Percentiles rank a stretch among this genome's conserved stretches.
These are phyloP conservation scores for Quercus phellos DNA, from an alignment of 331 rosid genomes.

Conservation along the genomic window DNA sequence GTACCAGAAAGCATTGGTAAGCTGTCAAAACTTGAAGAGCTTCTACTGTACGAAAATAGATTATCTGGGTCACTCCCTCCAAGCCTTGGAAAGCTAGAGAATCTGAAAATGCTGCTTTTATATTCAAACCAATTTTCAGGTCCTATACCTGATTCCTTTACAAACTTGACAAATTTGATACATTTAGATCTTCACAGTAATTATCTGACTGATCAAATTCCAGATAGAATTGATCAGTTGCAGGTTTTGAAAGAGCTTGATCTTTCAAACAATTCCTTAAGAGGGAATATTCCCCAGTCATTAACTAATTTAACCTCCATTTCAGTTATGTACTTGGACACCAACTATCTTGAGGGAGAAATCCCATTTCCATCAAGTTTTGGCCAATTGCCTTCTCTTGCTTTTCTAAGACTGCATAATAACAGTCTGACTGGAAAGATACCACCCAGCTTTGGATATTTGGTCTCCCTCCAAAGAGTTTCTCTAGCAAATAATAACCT, in stretches of 20 bases:
- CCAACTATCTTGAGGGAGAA: slow-evolving; percentile 50
- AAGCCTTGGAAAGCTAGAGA: slow-evolving; percentile 40
- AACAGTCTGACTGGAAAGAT: slow-evolving; percentile 46
- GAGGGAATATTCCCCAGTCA: slow-evolving; percentile 51
- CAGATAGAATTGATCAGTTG: slow-evolving; percentile 43
- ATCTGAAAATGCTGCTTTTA: slow-evolving; percentile 31
- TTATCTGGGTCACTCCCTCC: slow-evolving; percentile 55
- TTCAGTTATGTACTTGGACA: slow-evolving; percentile 44
- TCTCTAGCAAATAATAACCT: slow-evolving; percentile 55
- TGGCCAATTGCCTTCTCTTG: slow-evolving; percentile 40
- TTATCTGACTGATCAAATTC: slow-evolving; percentile 41
- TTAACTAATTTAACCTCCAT: slow-evolving; percentile 46
- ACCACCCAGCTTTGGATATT: slow-evolving; percentile 43
- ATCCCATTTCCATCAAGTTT: slow-evolving; percentile 54
- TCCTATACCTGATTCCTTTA: slow-evolving; percentile 38
- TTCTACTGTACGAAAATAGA: slow-evolving; percentile 49
- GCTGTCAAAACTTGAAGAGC: slow-evolving; percentile 54
- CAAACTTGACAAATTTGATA: slow-evolving; percentile 42
- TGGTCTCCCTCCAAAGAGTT: slow-evolving; percentile 47
- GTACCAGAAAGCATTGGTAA: slow-evolving; percentile 61
- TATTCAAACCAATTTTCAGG: slow-evolving; percentile 51
- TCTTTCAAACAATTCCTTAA: slow-evolving; percentile 53
- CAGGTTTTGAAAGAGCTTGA: slow-evolving; percentile 50
- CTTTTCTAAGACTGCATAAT: slow-evolving; percentile 42
- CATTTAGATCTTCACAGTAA: slow-evolving; percentile 50